Base-by-base conservation (phyloP, 371 early-diverging fungal genomes). In the Apophysomyces elegans region DNA sequence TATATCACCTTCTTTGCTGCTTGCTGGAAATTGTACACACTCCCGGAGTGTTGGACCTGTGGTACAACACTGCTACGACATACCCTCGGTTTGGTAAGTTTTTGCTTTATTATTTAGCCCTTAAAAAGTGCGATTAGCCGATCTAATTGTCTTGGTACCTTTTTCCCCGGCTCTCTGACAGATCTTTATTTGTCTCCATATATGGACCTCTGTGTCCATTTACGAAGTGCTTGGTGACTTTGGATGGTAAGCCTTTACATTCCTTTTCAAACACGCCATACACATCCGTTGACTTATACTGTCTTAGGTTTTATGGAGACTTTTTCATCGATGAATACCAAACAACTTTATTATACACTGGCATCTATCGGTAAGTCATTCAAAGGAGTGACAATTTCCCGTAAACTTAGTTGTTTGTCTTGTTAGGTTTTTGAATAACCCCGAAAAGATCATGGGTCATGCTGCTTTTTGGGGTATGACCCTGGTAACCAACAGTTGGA, bases 391-490 rank as follows among this genome's bases (percentile, higher is more conserved):
- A 62, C 13, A 50, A 32, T 26, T 26, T 26, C 32, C 32, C 2
- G 32, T 26, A 26, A 26, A 26, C 32, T 26, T 26, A 26, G 2
- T 2, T 26, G 32, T 26, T 26, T 26, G 5, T 8, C 12, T 54
- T 32, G 12, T 59, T 65, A 84, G 91, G 68, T 91, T 86, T 59
- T 84, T 95, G 35, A 96, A 95, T 72, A 94, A 95, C 70, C 96
- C 96, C 2, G 95, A 95, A 63, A 92, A 93, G 73, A 84, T 95
- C 41, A 90, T 95, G 77, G 92, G 95, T 9, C 92, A 94, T 71
- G 88, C 95, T 8, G 89, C 94, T 12, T 91, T 93, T 73, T 97
- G 93, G 88, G 97, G 96, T 7, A 81, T 96, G 72, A 87, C 96
- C 5, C 70, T 96, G 63, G 91, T 95, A 65, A 88, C 92, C 59